phyloP scores from a whole-genome alignment of 306 rosid genomes.

The Cicer bijugum region DNA sequence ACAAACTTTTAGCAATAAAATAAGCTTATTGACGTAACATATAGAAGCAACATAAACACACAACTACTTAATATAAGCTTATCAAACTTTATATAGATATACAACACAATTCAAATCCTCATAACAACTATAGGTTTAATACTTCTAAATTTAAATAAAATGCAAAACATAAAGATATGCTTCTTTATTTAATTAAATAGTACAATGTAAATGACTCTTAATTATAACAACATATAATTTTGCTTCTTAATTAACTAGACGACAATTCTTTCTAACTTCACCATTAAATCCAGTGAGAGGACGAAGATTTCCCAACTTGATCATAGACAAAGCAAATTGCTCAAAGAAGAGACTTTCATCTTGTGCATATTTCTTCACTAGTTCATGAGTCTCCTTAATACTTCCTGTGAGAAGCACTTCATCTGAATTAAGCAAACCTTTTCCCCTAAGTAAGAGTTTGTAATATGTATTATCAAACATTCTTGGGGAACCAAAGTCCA shows the following conservation, averaged over 20 bases:
- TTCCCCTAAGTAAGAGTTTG: slow-evolving; percentile 68
- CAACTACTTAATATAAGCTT: slow-evolving; percentile 3
- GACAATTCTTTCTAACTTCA: slow-evolving; percentile 77
- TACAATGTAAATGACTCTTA: not conserved
- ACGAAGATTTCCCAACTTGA: slow-evolving; percentile 69
- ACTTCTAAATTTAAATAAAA: not conserved
- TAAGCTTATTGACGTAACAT: slow-evolving; percentile 3
- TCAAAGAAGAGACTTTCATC: slow-evolving; percentile 68
- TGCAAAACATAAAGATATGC: not conserved
- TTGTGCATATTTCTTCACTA: slow-evolving; percentile 65
- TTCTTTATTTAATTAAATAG: not conserved
- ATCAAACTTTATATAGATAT: slow-evolving; percentile 25
- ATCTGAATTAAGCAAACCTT: slow-evolving; percentile 78
- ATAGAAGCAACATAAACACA: slow-evolving; percentile 3
- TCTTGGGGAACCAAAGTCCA: slow-evolving; percentile 80
- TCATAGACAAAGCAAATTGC: slow-evolving; percentile 81
- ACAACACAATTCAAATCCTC: slow-evolving; percentile 27
- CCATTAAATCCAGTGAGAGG: slow-evolving; percentile 76
- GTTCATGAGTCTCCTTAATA: slow-evolving; percentile 45
- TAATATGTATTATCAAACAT: slow-evolving; percentile 73
- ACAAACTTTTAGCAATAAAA: too few relatives aligned
- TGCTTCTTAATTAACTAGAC: slow-evolving; percentile 51
- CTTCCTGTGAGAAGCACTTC: slow-evolving; percentile 73
- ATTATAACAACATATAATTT: not conserved
- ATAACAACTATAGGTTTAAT: not conserved